Percentiles rank a stretch among this genome's conserved stretches.
phyloP scores from a whole-genome alignment of 371 early-diverging fungal species.

The Mucor racemosus region DNA sequence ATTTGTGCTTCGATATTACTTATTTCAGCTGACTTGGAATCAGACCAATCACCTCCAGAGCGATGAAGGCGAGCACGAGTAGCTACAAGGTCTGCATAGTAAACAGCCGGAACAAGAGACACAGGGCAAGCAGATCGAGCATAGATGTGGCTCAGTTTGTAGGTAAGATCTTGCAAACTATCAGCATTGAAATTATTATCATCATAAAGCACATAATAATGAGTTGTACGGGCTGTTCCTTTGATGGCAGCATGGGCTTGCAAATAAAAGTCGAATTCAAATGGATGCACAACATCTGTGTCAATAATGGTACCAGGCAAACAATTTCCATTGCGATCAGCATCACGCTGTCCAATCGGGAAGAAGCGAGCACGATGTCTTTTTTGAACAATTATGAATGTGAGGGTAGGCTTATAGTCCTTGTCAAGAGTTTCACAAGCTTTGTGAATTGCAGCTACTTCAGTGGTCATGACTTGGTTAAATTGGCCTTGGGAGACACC shows the following conservation, averaged over 20 bases:
- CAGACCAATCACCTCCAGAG: conserved; percentile 53
- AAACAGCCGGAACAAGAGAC: conserved; percentile 85
- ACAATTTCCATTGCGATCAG: conserved; percentile 48
- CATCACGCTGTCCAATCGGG: conserved; percentile 65
- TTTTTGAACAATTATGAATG: conserved; percentile 94
- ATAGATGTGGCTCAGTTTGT: conserved; percentile 88
- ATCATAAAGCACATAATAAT: conserved; percentile 87
- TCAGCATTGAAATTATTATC: conserved; percentile 84
- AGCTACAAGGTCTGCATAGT: conserved; percentile 94
- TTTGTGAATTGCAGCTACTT: conserved; percentile 77
- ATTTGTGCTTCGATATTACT: conserved; percentile 42
- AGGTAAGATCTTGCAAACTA: conserved; percentile 80
- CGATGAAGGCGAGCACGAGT: conserved; percentile 82
- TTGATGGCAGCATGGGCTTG: conserved; percentile 89
- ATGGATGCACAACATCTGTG: conserved; percentile 80
- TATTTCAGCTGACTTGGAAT: conserved; percentile 43
- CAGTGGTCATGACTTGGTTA: conserved; percentile 75
- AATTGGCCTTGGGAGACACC: conserved; percentile 94
- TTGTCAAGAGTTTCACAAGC: conserved; percentile 79
- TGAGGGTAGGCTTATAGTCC: conserved; percentile 84
- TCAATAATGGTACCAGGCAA: conserved; percentile 94
- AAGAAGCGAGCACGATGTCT: conserved; percentile 96
- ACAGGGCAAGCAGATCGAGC: conserved; percentile 85
- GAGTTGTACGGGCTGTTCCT: conserved; percentile 91
- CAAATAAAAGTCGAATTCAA: conserved; percentile 89